These are phyloP conservation scores for Candida tetrigidarum DNA, from an alignment of 1,139 yeast species.

Conservation along the genomic window DNA sequence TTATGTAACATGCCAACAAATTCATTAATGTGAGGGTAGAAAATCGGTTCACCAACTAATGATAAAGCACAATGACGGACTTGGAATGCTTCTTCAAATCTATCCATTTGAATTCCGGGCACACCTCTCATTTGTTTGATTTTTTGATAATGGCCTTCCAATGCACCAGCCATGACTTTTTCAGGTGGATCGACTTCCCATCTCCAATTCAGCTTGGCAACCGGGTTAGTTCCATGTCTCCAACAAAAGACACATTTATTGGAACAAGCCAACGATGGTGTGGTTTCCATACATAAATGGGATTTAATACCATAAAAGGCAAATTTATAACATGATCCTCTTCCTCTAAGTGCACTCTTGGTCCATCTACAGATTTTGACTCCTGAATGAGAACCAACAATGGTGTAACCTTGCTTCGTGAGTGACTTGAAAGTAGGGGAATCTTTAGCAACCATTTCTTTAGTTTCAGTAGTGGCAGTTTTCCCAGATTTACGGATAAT, in stretches of 20 bases:
- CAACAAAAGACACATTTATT: slow-evolving; percentile 97
- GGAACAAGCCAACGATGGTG: slow-evolving; percentile 92
- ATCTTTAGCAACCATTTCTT: slow-evolving; percentile 88
- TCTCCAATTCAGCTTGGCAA: slow-evolving; percentile 89
- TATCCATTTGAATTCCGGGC: slow-evolving; percentile 88
- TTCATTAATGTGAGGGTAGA: slow-evolving; percentile 88
- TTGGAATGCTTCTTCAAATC: slow-evolving; percentile 88
- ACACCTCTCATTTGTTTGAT: slow-evolving; percentile 96
- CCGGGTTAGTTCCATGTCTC: slow-evolving; percentile 98
- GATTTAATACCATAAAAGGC: slow-evolving; percentile 91
- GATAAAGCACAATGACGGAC: slow-evolving; percentile 93
- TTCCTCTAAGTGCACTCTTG: slow-evolving; percentile 88
- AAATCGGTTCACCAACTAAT: slow-evolving; percentile 92
- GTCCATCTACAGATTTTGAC: slow-evolving; percentile 98
- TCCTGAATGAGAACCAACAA: slow-evolving; percentile 95
- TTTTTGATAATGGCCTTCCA: slow-evolving; percentile 87
- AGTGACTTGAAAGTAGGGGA: slow-evolving; percentile 89
- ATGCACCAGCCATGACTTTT: slow-evolving; percentile 79
- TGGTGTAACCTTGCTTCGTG: slow-evolving; percentile 91
- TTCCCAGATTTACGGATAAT: slow-evolving; percentile 46
- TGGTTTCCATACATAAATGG: slow-evolving; percentile 94
- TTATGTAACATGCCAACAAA: slow-evolving; percentile 81
- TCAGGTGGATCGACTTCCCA: slow-evolving; percentile 96
- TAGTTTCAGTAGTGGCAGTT: slow-evolving; percentile 47
- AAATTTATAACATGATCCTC: slow-evolving; percentile 93